Base-by-base conservation (phyloP, 768 basidiomycete genomes). In the Harrya chromipes region DNA sequence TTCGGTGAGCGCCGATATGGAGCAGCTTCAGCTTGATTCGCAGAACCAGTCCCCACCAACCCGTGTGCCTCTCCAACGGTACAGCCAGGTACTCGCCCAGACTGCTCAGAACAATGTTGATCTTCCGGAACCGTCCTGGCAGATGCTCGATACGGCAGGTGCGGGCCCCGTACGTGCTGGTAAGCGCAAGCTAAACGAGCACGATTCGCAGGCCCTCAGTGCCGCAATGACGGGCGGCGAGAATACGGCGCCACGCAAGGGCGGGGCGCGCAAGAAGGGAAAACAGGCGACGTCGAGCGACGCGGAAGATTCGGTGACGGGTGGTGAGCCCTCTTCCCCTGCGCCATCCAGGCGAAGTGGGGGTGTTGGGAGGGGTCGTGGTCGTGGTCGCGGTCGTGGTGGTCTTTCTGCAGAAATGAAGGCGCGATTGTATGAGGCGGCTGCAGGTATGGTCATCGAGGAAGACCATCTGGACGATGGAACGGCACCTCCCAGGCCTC, bases 81-180 rank as follows among this genome's bases (percentile, higher is more conserved):
- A 77, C 3, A 77, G 76, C 53, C 68, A 76, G 35, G 71, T 81
- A 0, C 56, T 80, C 1, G 67, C 72, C 6, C 65, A 76, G 26
- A 79, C 79, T 23, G 75, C 70, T 6, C 77, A 79, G 37, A 57
- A 61, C 24, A 37, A 61, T 39, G 62, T 65, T 3, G 74, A 68
- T 1, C 68, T 80, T 9, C 71, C 72, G 0, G 76, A 80, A 52
- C 82, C 82, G 19, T 77, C 80, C 21, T 73, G 70, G 65, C 81
- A 85, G 58, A 81, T 85, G 78, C 71, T 82, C 13, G 62, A 56
- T 39, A 49, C 52, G 46, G 59, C 55, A 52, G 54, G 60, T 58
- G 56, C 53, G 52, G 46, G 29, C 37, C 53, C 58, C 39, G 53
- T 52, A 35, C 69, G 67, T 54, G 57, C 58, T 51, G 70, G 50